These are phyloP conservation scores for Volutella citrinella DNA, from an alignment of 2,329 filamentous ascomycete genomes.

Conservation along the genomic window DNA sequence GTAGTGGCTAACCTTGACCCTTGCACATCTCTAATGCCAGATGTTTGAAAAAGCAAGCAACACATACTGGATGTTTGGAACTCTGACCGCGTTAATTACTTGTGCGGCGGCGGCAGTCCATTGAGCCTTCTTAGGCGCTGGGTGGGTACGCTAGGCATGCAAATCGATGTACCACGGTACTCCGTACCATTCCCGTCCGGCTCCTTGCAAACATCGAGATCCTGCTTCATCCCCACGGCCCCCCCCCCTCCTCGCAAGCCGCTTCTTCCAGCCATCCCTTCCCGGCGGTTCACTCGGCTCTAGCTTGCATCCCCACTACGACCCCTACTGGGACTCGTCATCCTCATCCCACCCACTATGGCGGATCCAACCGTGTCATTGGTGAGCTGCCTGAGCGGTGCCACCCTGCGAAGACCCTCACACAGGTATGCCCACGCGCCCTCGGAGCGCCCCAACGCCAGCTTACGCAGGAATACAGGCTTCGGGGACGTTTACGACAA, in stretches of 20 bases:
- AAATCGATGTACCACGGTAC: slow-evolving; percentile 8
- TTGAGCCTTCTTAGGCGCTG: no score
- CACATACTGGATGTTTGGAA: no score
- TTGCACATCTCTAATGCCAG: no score
- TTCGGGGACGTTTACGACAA: slow-evolving; percentile 16
- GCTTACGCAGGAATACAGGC: slow-evolving; percentile 27
- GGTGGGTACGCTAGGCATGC: no score
- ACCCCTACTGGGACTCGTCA: slow-evolving; percentile 33
- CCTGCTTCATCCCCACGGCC: slow-evolving; percentile 14
- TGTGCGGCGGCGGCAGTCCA: no score
- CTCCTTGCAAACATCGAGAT: slow-evolving; percentile 27
- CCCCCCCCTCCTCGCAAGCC: slow-evolving; percentile 22
- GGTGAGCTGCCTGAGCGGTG: slow-evolving; percentile 29
- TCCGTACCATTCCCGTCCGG: slow-evolving; percentile 9
- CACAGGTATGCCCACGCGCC: slow-evolving; percentile 20
- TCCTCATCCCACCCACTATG: slow-evolving; percentile 25
- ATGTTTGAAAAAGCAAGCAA: no score
- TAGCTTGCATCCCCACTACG: slow-evolving; percentile 33
- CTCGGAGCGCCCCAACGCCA: slow-evolving; percentile 23
- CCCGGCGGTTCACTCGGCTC: slow-evolving; percentile 38
- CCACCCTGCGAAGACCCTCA: slow-evolving; percentile 24
- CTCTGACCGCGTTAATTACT: no score
- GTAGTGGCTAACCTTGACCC: no score
- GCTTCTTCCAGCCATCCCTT: slow-evolving; percentile 24
- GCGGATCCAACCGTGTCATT: slow-evolving; percentile 34